Percentiles rank a stretch among this genome's conserved stretches.
These are phyloP conservation scores for Agrocybe praecox DNA, from an alignment of 768 basidiomycete genomes.

Conservation along the genomic window DNA sequence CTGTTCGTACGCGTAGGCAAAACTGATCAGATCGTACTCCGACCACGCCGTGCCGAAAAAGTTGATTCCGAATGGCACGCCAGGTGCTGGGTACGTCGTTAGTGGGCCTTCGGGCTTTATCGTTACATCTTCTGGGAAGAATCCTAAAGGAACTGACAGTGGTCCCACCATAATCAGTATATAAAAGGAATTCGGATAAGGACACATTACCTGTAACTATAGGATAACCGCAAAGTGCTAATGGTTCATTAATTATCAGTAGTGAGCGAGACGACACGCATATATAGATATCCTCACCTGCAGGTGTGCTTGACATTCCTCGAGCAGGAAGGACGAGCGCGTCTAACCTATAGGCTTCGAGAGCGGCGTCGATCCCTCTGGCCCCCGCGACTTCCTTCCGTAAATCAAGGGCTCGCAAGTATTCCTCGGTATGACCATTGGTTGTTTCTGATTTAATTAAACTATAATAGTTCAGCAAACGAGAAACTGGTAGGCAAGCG, in stretches of 20 bases:
- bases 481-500: no score
- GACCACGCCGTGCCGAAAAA: conserved; percentile 66
- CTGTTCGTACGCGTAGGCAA: conserved; percentile 70
- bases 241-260: background rate
- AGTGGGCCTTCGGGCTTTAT: conserved; percentile 37
- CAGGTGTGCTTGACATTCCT: conserved; percentile 38
- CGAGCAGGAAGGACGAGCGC: conserved; percentile 53
- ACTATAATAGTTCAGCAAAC: conserved; percentile 27
- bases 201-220: conserved; percentile 64
- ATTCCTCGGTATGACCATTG: conserved; percentile 43
- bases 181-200: no score
- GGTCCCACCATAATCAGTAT: no score
- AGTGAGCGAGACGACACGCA: background rate
- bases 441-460: conserved; percentile 41
- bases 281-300: conserved; percentile 29
- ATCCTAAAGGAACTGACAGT: conserved; percentile 57
- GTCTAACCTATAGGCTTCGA: conserved; percentile 48
- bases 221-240: conserved; percentile 67
- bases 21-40: conserved; percentile 56
- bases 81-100: conserved; percentile 52
- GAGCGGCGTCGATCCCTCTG: conserved; percentile 54
- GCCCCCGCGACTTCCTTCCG: conserved; percentile 50
- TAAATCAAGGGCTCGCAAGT: conserved; percentile 43
- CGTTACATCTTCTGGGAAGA: conserved; percentile 50
- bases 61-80: conserved; percentile 53